phyloP scores from a whole-genome alignment of 768 basidiomycete genomes.

The Auriscalpium vulgare region DNA sequence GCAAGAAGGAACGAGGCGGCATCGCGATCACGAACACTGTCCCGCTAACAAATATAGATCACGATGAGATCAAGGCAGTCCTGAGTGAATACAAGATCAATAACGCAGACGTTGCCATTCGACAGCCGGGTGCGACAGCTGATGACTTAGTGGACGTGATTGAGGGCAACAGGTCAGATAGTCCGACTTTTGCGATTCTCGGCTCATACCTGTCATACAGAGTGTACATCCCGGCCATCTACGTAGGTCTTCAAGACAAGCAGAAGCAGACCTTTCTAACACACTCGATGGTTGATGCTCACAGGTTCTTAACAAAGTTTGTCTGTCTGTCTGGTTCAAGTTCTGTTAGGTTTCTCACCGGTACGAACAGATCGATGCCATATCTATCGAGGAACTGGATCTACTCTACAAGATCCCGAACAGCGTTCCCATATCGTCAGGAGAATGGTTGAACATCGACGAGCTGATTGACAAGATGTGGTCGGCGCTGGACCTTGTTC shows the following conservation, averaged over 20 bases:
- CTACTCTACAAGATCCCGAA: slow-evolving; percentile 92
- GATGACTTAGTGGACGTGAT: slow-evolving; percentile 97
- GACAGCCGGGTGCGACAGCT: slow-evolving; percentile 84
- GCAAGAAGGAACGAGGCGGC: slow-evolving; percentile 86
- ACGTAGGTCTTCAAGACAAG: slow-evolving; percentile 40
- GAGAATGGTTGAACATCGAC: slow-evolving; percentile 94
- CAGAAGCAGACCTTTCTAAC: slow-evolving; percentile 3
- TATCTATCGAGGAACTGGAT: slow-evolving; percentile 96
- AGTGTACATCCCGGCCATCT: slow-evolving; percentile 89
- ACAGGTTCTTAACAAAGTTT: slow-evolving; percentile 79
- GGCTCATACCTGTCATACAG: slow-evolving; percentile 27
- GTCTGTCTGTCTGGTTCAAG: background rate
- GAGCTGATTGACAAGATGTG: slow-evolving; percentile 93
- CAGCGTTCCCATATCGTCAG: slow-evolving; percentile 90
- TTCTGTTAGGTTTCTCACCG: background rate
- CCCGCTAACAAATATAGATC: slow-evolving; percentile 90
- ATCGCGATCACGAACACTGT: slow-evolving; percentile 96
- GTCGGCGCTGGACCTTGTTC: slow-evolving; percentile 85
- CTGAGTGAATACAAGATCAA: slow-evolving; percentile 86
- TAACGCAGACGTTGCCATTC: slow-evolving; percentile 88
- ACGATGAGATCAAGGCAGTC: slow-evolving; percentile 93
- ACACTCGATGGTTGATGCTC: background rate
- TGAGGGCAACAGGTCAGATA: slow-evolving; percentile 78
- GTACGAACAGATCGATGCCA: slow-evolving; percentile 78
- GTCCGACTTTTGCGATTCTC: background rate